Base-by-base conservation (phyloP, 495 filamentous ascomycete species). In the Xylaria venustula region DNA sequence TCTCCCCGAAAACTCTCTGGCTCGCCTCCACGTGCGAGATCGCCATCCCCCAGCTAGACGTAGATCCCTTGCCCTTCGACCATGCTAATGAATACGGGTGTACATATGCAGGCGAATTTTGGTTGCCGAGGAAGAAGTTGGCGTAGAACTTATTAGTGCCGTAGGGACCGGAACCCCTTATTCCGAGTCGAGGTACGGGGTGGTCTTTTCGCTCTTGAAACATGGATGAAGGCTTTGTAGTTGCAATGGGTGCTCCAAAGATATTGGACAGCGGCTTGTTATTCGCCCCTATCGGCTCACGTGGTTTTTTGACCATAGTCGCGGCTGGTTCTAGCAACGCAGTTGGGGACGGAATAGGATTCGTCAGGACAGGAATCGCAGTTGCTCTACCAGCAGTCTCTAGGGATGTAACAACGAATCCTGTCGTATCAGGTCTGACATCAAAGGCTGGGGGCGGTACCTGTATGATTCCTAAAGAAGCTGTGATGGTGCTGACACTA, bases 61-160 rank as follows among this genome's bases (percentile, higher is more conserved):
- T 76, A 32, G 77, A 78, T 12, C 90, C 89, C 42, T 73, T 73
- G 2, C 92, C 92, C 66, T 84, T 87, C 2, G 85, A 79, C 91
- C 92, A 96, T 37, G 82, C 73, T 2, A 97, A 63, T 0, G 89
- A 88, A 71, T 97, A 98, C 9, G 94, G 94, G 70, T 95, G 88
- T 1, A 90, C 90, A 80, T 90, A 97, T 0, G 86, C 83, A 1
- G 87, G 80, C 37, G 83, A 81, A 3, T 76, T 82, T 71, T 96
- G 92, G 47, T 73, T 82, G 3, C 87, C 91, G 2, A 97, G 77
- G 67, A 93, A 94, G 63, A 96, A 86, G 49, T 95, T 96, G 53
- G 86, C 86, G 67, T 96, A 96, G 73, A 97, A 98, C 66, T 96
- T 97, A 69, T 97, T 95, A 12, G 92, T 94, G 51, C 83, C 77